phyloP scores from a whole-genome alignment of 1,284 basidiomycete species.

The Peniophora sp. region DNA sequence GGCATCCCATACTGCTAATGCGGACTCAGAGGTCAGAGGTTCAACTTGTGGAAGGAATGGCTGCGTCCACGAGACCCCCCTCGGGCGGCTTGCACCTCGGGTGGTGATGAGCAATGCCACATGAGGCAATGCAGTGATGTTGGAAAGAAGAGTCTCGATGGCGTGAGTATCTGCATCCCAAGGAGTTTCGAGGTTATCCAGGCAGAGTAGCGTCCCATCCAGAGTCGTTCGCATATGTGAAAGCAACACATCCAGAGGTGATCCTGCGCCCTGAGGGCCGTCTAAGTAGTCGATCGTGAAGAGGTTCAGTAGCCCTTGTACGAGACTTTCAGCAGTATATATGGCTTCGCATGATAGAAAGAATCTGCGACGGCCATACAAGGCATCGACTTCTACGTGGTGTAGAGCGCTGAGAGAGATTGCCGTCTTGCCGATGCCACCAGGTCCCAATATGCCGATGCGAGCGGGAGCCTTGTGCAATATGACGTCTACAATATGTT shows the following conservation, averaged over 20 bases:
- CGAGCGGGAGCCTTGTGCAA: slow-evolving; percentile 3
- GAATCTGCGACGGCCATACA: slow-evolving; percentile 14
- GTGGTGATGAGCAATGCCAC: slow-evolving; percentile 6
- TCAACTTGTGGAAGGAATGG: slow-evolving; percentile 2
- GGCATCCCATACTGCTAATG: slow-evolving; percentile 3
- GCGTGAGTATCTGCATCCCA: slow-evolving; percentile 16
- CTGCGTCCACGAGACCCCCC: slow-evolving; percentile 4
- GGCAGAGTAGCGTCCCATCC: slow-evolving; percentile 15
- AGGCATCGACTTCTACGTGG: slow-evolving; percentile 7
- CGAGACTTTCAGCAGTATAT: slow-evolving; percentile 14
- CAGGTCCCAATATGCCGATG: slow-evolving; percentile 23
- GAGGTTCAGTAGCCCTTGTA: slow-evolving; percentile 14
- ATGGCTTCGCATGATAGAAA: slow-evolving; percentile 23
- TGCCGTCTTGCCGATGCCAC: slow-evolving; percentile 30
- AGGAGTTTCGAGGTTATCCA: slow-evolving; percentile 28
- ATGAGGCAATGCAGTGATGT: slow-evolving; percentile 1
- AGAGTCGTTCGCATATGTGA: slow-evolving; percentile 10
- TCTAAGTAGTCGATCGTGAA: slow-evolving; percentile 7
- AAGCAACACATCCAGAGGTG: neutral
- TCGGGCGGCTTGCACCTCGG: slow-evolving; percentile 5
- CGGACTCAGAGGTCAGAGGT: slow-evolving; percentile 2
- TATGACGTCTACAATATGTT: slow-evolving; percentile 3
- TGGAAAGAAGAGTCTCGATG: slow-evolving; percentile 5
- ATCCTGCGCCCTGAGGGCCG: neutral
- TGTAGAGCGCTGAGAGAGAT: slow-evolving; percentile 20